Conservation (phyloP, 2,329 filamentous ascomycete species). For the Colletotrichum sp. region DNA sequence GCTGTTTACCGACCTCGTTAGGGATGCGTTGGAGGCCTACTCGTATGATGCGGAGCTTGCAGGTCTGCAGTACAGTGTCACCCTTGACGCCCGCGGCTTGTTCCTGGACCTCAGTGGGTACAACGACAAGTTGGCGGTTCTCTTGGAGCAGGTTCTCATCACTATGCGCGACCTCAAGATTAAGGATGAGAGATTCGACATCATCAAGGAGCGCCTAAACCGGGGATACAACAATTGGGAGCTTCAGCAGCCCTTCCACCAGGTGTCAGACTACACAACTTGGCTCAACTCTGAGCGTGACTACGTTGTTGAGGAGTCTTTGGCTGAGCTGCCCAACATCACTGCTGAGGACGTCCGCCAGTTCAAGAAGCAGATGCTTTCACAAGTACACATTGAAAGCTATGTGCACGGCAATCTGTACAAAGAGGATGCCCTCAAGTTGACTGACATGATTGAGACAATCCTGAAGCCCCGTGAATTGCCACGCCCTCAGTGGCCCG, state of each 20-base stretch:
- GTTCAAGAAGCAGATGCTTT: slow-evolving; percentile 82
- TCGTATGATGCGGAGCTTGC: slow-evolving; percentile 96
- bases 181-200: slow-evolving; percentile 85
- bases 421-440: slow-evolving; percentile 87
- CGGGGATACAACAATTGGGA: slow-evolving; percentile 86
- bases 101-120: slow-evolving; percentile 86
- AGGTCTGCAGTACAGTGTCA: slow-evolving; percentile 83
- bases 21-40: slow-evolving; percentile 89
- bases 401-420: slow-evolving; percentile 92
- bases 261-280: slow-evolving; percentile 82
- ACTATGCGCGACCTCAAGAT: slow-evolving; percentile 87
- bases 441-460: slow-evolving; percentile 82
- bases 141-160: slow-evolving; percentile 86
- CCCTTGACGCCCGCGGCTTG: slow-evolving; percentile 73
- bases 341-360: slow-evolving; percentile 75
- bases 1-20: slow-evolving; percentile 84
- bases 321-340: slow-evolving; percentile 76
- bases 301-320: slow-evolving; percentile 80
- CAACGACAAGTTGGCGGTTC: slow-evolving; percentile 92
- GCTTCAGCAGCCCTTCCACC: slow-evolving; percentile 86
- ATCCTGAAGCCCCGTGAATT: slow-evolving; percentile 77
- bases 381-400: slow-evolving; percentile 86
- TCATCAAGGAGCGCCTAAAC: slow-evolving; percentile 84
- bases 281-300: slow-evolving; percentile 81
- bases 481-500: slow-evolving; percentile 79